phyloP scores from a whole-genome alignment of 1,284 basidiomycete genomes.

The Ustanciosporium gigantosporum region DNA sequence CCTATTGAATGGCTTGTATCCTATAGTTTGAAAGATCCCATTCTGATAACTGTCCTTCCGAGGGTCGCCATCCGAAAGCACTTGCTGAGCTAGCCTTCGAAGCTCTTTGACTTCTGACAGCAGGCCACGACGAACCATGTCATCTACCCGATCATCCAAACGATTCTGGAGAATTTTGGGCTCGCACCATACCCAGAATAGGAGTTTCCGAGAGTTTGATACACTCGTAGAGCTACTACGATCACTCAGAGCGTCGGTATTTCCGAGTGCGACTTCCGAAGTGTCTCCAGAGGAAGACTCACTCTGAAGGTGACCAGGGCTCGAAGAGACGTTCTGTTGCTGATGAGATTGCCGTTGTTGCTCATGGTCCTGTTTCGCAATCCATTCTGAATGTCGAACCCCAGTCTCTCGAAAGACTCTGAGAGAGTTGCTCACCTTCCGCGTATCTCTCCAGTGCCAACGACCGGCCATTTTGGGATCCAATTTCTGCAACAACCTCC shows the following conservation, averaged over 20 bases:
- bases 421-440: constrained; percentile 83
- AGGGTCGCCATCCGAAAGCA: neutral
- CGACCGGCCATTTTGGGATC: constrained; percentile 77
- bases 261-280: too few species aligned
- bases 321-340: too few species aligned
- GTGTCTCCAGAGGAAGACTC: neutral
- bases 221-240: neutral
- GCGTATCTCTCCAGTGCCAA: constrained; percentile 94
- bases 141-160: constrained; percentile 79
- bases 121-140: constrained; percentile 86
- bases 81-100: constrained; percentile 5
- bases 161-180: constrained; percentile 70
- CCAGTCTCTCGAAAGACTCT: constrained; percentile 78
- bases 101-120: constrained; percentile 75
- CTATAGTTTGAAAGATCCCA: constrained; percentile 94
- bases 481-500: constrained; percentile 71
- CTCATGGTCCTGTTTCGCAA: constrained; percentile 66
- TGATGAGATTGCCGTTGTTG: constrained; percentile 65
- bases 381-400: constrained; percentile 71
- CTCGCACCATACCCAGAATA: constrained; percentile 89
- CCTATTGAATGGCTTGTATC: constrained; percentile 83
- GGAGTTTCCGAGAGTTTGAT: constrained; percentile 69
- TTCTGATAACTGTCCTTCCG: constrained; percentile 66
- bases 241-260: too few species aligned
- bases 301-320: too few species aligned